Conservation (phyloP, 106 monocot species). For the Gastrodia elata region DNA sequence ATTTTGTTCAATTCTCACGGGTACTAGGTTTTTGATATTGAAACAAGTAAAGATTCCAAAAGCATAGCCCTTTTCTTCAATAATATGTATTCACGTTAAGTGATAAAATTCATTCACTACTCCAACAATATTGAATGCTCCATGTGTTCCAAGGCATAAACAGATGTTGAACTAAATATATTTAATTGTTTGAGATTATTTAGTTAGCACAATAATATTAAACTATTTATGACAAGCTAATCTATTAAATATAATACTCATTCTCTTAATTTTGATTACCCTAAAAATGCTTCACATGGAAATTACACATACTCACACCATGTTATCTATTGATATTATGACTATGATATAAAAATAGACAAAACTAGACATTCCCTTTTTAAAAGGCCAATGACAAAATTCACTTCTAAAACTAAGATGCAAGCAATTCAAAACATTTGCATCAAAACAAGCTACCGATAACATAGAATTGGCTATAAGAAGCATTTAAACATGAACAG, state of each 20-base stretch:
- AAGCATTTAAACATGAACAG: neutral
- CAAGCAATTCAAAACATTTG: neutral
- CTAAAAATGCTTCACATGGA: neutral
- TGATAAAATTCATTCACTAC: too few species aligned
- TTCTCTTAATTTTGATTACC: neutral
- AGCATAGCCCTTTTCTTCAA: too few species aligned
- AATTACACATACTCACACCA: neutral
- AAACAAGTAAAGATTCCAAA: too few species aligned
- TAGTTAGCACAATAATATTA: neutral
- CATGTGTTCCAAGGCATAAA: too few species aligned
- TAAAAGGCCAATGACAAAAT: neutral
- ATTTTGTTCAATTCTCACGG: too few species aligned
- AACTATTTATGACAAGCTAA: too few species aligned
- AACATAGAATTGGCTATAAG: neutral
- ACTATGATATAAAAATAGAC: neutral
- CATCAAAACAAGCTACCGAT: neutral
- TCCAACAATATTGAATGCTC: too few species aligned
- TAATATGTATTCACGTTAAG: too few species aligned
- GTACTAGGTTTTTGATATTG: too few species aligned
- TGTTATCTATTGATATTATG: neutral
- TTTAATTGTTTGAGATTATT: neutral
- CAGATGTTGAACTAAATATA: too few species aligned
- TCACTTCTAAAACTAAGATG: neutral
- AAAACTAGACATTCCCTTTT: too few species aligned
- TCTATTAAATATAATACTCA: neutral